Conservation (phyloP, 2,329 filamentous ascomycete genomes). For the Colletotrichum tamarilloi region DNA sequence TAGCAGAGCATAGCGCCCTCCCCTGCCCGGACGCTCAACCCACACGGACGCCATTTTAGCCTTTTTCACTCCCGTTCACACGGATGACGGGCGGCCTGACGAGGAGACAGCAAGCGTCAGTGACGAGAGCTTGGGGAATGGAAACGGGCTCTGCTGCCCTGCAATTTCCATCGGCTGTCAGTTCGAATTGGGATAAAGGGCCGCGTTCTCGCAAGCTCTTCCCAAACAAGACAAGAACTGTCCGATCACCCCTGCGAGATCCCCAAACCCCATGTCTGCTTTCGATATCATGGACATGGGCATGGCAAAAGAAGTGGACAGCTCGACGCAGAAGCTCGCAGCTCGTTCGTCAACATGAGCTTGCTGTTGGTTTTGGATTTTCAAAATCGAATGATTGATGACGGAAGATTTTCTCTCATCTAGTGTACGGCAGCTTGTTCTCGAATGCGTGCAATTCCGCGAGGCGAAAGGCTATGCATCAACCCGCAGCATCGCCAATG, state of each 20-base stretch:
- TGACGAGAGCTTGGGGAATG: conserved; percentile 17
- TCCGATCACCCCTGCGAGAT: conserved; percentile 28
- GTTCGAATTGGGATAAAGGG: conserved; percentile 20
- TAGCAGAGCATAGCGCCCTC: conserved; percentile 25
- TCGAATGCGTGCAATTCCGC: not conserved
- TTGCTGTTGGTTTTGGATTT: conserved; percentile 9
- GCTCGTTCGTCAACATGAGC: not conserved
- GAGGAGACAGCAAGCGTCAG: conserved; percentile 11
- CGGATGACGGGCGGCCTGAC: conserved; percentile 20
- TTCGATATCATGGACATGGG: conserved; percentile 21
- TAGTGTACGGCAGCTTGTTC: not conserved
- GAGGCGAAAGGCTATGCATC: not conserved
- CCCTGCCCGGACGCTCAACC: not conserved
- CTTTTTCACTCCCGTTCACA: conserved; percentile 29
- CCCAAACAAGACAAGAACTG: conserved; percentile 31
- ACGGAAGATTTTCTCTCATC: not conserved
- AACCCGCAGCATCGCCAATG: not conserved
- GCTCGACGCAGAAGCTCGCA: conserved; percentile 2
- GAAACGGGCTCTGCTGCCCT: conserved; percentile 14
- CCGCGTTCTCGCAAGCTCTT: conserved; percentile 38
- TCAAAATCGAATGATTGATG: conserved; percentile 13
- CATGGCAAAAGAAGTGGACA: conserved; percentile 8
- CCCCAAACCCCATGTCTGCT: conserved; percentile 21
- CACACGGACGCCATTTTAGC: conserved; percentile 32
- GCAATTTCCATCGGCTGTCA: conserved; percentile 22